Evolutionary conservation across 164 flowering plant genomes (phyloP).

Genomic region (Litsea cubeba): DNA sequence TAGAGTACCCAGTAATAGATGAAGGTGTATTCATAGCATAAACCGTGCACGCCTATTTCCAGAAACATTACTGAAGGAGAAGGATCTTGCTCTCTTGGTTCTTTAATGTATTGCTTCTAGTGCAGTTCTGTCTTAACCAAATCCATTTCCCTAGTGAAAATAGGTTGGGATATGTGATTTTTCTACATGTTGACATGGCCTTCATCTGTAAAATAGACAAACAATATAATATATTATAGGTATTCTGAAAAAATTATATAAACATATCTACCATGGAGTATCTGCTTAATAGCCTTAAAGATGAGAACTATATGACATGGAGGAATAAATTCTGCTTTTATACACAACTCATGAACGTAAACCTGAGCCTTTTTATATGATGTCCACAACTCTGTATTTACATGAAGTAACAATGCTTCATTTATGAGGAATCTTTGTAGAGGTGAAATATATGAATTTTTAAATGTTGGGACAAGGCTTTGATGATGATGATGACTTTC

Average conservation of each 20-base stretch:
- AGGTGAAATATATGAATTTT: too few species aligned
- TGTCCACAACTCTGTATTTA: too few species aligned
- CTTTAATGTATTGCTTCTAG: not conserved
- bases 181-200: conserved; percentile 16
- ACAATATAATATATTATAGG: not conserved
- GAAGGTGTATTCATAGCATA: conserved; percentile 59
- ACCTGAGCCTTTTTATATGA: too few species aligned
- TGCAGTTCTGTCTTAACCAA: conserved; percentile 3
- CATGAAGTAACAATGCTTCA: too few species aligned
- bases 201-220: not conserved
- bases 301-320: too few species aligned
- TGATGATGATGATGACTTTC: too few species aligned
- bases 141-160: conserved; percentile 7
- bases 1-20: conserved; percentile 46
- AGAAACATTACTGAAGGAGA: conserved; percentile 9
- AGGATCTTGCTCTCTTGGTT: conserved; percentile 5
- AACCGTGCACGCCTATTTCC: conserved; percentile 11
- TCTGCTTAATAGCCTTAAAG: not conserved
- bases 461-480: too few species aligned
- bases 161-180: conserved; percentile 11
- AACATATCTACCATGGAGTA: not conserved
- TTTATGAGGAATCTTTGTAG: too few species aligned
- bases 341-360: too few species aligned
- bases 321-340: too few species aligned
- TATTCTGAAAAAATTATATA: too few species aligned